Conservation (phyloP, 305 asterid genomes). For the Fraxinus angustifolia region DNA sequence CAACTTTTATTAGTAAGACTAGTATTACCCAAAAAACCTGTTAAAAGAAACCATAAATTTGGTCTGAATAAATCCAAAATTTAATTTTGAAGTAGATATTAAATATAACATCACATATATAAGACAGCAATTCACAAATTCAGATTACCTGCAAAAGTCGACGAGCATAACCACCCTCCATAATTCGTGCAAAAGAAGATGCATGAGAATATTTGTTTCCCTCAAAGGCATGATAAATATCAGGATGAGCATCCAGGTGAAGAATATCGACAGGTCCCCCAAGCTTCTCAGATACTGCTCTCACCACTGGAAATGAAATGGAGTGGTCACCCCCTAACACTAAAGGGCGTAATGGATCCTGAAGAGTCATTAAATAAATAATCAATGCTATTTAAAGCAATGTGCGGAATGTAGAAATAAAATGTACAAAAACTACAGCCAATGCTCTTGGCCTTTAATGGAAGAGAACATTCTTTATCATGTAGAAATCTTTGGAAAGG, state of each 20-base stretch:
- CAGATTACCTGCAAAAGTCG: constrained; percentile 72
- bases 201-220: constrained; percentile 97
- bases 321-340: constrained; percentile 99
- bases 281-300: constrained; percentile 98
- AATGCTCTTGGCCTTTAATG: neutral
- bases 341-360: constrained; percentile 86
- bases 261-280: constrained; percentile 96
- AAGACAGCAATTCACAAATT: constrained; percentile 4
- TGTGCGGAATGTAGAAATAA: neutral
- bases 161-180: constrained; percentile 99
- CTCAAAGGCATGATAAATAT: constrained; percentile 83
- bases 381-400: neutral
- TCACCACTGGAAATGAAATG: constrained; percentile 83
- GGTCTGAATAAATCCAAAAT: neutral
- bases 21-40: neutral
- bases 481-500: neutral
- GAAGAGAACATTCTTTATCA: neutral
- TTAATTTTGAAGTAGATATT: neutral
- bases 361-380: constrained; percentile 16
- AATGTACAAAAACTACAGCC: neutral
- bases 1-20: neutral
- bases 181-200: constrained; percentile 89
- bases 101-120: neutral
- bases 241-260: constrained; percentile 99
- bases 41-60: neutral